Conservation (phyloP, 345 rosid genomes). For the Citrus reticulata region DNA sequence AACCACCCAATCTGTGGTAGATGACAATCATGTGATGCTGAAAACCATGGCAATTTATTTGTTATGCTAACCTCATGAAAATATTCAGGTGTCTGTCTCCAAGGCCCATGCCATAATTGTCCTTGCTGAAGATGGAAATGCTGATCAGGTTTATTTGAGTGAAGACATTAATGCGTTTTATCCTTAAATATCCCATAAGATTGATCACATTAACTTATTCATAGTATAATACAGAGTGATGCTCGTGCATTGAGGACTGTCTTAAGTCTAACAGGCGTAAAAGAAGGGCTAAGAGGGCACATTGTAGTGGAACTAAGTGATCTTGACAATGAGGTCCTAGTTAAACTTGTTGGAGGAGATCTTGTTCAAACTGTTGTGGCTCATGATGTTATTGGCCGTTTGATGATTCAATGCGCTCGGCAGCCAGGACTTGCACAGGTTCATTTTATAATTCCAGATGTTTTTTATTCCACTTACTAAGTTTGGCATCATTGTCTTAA, state of each 20-base stretch:
- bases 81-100: slow-evolving; percentile 65
- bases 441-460: slow-evolving; percentile 8
- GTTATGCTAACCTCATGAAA: slow-evolving; percentile 12
- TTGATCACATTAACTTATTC: slow-evolving; percentile 19
- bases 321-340: slow-evolving; percentile 73
- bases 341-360: slow-evolving; percentile 77
- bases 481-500: background rate
- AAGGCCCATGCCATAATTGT: slow-evolving; percentile 70
- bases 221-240: slow-evolving; percentile 51
- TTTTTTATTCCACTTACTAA: background rate
- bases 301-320: slow-evolving; percentile 75
- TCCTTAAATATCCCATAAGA: slow-evolving; percentile 5
- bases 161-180: slow-evolving; percentile 2
- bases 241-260: slow-evolving; percentile 81
- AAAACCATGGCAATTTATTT: background rate
- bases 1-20: background rate
- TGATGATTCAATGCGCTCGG: slow-evolving; percentile 84
- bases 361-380: slow-evolving; percentile 78
- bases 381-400: slow-evolving; percentile 77
- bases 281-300: slow-evolving; percentile 71
- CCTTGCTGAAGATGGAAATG: slow-evolving; percentile 79
- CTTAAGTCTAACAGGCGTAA: slow-evolving; percentile 69
- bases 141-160: slow-evolving; percentile 62
- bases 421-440: slow-evolving; percentile 85
- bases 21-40: background rate